A percentile compares a stretch with the other conserved stretches of the same genome.
phyloP scores from a whole-genome alignment of 441 rosid genomes.

The Mallotus japonicus region DNA sequence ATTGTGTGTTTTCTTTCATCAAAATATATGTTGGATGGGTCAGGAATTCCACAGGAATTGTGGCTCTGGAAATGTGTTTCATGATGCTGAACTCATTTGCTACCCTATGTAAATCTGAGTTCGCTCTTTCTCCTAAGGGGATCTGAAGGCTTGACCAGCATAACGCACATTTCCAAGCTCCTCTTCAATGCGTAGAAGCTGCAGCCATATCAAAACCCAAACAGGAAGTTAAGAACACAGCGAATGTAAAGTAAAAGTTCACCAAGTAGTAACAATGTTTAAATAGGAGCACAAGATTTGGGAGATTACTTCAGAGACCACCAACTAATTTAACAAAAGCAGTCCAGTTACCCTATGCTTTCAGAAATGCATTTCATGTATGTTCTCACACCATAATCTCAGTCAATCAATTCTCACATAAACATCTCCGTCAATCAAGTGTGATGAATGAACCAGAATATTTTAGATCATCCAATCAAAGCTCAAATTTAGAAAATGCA shows the following conservation, averaged over 20 bases:
- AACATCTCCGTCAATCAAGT: background rate
- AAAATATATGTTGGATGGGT: too few relatives aligned
- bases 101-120: constrained; percentile 8
- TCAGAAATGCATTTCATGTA: background rate
- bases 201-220: constrained; percentile 33
- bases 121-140: constrained; percentile 40
- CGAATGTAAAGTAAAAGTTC: too few relatives aligned
- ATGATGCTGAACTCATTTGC: background rate
- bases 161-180: constrained; percentile 81
- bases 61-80: constrained; percentile 3
- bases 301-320: background rate
- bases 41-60: background rate
- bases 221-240: constrained; percentile 10
- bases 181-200: constrained; percentile 97
- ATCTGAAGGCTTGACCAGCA: constrained; percentile 84
- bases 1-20: background rate
- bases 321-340: background rate
- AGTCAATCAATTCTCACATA: too few relatives aligned
- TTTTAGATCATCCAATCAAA: background rate
- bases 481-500: background rate
- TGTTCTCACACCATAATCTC: too few relatives aligned
- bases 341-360: background rate
- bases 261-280: background rate
- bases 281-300: too few relatives aligned
- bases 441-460: background rate